phyloP scores from a whole-genome alignment of 148 eudicot species.

The Silene uniflora region DNA sequence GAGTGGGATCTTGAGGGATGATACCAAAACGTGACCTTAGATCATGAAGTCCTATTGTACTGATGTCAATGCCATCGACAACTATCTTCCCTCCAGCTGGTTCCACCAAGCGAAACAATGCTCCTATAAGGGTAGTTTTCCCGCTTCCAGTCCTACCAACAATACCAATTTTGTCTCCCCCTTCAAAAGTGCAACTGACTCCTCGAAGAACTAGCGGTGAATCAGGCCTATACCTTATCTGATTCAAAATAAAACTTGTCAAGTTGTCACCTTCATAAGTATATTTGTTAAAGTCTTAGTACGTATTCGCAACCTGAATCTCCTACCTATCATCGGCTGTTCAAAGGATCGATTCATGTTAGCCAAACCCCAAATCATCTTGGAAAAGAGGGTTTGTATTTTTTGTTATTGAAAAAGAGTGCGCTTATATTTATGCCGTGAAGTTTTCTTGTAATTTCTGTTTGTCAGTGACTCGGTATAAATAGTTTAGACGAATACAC shows the following conservation, averaged over 20 bases:
- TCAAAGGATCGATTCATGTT: too few relatives aligned
- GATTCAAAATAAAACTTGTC: slow-evolving; percentile 17
- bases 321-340: too few relatives aligned
- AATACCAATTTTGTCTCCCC: slow-evolving; percentile 79
- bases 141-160: slow-evolving; percentile 98
- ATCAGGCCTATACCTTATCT: slow-evolving; percentile 78
- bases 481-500: not conserved
- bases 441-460: not conserved
- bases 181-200: slow-evolving; percentile 79
- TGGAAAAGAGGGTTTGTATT: too few relatives aligned
- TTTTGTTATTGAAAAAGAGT: too few relatives aligned
- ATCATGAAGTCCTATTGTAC: slow-evolving; percentile 79
- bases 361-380: too few relatives aligned
- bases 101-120: slow-evolving; percentile 82
- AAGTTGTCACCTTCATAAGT: not conserved
- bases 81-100: slow-evolving; percentile 64
- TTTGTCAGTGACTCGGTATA: not conserved
- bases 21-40: slow-evolving; percentile 74
- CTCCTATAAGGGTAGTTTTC: slow-evolving; percentile 85
- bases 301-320: not conserved
- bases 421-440: not conserved
- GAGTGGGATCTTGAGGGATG: slow-evolving; percentile 91
- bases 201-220: slow-evolving; percentile 80
- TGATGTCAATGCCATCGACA: slow-evolving; percentile 74
- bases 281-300: not conserved